phyloP scores from a whole-genome alignment of 805 yeast genomes.

The Pichia ethanolica region DNA sequence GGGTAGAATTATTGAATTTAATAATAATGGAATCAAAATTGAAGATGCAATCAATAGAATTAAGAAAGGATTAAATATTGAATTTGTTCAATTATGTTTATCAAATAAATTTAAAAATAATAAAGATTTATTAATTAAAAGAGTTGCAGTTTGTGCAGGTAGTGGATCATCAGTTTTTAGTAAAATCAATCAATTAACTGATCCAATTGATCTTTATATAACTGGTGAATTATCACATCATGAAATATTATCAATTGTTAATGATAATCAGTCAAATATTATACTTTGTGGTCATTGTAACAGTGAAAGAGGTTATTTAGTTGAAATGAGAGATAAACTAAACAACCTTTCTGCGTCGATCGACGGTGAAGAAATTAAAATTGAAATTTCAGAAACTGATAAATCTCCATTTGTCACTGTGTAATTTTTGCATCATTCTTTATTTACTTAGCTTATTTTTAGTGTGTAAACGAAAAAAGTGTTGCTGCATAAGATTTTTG shows the following conservation, averaged over 20 bases:
- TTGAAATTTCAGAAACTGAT: neutral
- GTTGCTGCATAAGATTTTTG: too few relatives aligned
- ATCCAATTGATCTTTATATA: slow-evolving; percentile 71
- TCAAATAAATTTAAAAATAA: slow-evolving; percentile 18
- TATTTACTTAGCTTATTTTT: too few relatives aligned
- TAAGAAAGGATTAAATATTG: slow-evolving; percentile 46
- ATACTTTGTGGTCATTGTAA: slow-evolving; percentile 84
- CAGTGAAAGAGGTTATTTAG: slow-evolving; percentile 82
- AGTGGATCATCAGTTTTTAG: slow-evolving; percentile 78
- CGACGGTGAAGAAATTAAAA: too few relatives aligned
- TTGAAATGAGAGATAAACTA: too few relatives aligned
- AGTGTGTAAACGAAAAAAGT: too few relatives aligned
- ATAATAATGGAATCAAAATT: slow-evolving; percentile 33
- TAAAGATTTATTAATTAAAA: slow-evolving; percentile 30
- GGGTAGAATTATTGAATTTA: slow-evolving; percentile 63
- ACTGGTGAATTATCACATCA: slow-evolving; percentile 97
- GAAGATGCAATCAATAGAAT: slow-evolving; percentile 39
- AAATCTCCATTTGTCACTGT: neutral
- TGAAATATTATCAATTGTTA: slow-evolving; percentile 58
- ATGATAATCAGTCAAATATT: slow-evolving; percentile 65
- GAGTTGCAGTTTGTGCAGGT: slow-evolving; percentile 90
- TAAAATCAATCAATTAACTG: slow-evolving; percentile 31
- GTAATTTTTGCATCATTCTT: too few relatives aligned
- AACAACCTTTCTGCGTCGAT: too few relatives aligned
- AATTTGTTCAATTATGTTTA: slow-evolving; percentile 55